Evolutionary conservation across 1,284 basidiomycete species (phyloP), one percentile per base, ranked within the genome.

Genomic region (Xerocomus minutiporus): DNA sequence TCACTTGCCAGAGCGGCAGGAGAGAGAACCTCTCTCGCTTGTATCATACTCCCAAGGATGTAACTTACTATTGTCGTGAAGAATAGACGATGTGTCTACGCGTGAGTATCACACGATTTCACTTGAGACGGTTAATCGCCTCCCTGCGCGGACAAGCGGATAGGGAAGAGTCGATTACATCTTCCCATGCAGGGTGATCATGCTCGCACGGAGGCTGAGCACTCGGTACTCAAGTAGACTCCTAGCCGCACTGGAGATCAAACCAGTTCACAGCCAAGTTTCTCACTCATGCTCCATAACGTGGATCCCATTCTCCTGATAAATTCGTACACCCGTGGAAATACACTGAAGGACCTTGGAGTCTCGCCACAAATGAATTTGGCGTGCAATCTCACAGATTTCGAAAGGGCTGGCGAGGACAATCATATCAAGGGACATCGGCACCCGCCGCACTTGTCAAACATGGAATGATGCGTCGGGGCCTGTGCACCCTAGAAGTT

Each of bases 41-140:
- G 52, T 62, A 53, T 42, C 15, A 38, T 53, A 51, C 26, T 26
- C 26, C 31, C 31, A 11, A 5, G 20, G n/a, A 38, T 52, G 54
- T 55, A 32, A 32, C 31, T 5, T 32, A 54, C 44, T 46, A 40
- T 42, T 43, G 50, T 50, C 31, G 15, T 28, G 39, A 43, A 15
- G 36, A 48, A 51, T 36, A 17, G 26, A 34, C 13, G 34, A 20
- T 8, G 41, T 52, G 20, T 20, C 29, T 11, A 36, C 20, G 20
- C 38, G 11, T 46, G 41, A 26, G 15, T 13, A 31, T 34, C 13
- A 23, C 32, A 3, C 12, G 13, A 32, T 32, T 35, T 9, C 5
- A 26, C 9, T 32, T 20, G 31, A 42, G 20, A 28, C 12, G 31
- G 31, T 32, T 13, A 32, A 13, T 32, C 31, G 31, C 31, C 12